These are phyloP conservation scores for Graphium sp. DNA, from an alignment of 2,329 filamentous ascomycete species.

Conservation along the genomic window DNA sequence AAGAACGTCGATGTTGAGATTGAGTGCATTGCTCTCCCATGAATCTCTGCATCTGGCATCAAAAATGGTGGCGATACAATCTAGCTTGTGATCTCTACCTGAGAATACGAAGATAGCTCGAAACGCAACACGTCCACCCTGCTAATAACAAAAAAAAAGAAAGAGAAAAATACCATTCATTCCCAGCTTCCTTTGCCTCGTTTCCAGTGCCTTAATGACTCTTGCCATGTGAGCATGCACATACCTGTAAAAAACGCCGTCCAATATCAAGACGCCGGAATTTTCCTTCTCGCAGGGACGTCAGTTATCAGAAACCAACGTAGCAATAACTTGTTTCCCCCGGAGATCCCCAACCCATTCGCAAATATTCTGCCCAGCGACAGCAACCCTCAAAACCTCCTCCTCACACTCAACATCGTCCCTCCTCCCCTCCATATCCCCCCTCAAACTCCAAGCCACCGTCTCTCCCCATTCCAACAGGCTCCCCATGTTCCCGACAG, in stretches of 20 bases:
- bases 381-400: conserved; percentile 5
- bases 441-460: conserved; percentile 8
- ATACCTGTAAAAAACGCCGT: too few species aligned
- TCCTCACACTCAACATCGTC: conserved; percentile 5
- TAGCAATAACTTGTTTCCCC: neutral
- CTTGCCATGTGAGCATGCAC: too few species aligned
- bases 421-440: conserved; percentile 5
- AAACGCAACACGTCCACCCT: neutral
- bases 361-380: conserved; percentile 10
- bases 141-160: conserved; percentile 2
- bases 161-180: conserved; percentile 3
- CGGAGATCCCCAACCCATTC: conserved; percentile 9
- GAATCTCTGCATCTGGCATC: conserved; percentile 7
- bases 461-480: conserved; percentile 14
- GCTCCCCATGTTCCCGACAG: conserved; percentile 12
- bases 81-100: neutral
- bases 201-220: conserved; percentile 2
- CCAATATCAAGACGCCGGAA: too few species aligned
- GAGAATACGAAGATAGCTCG: neutral
- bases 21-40: conserved; percentile 66
- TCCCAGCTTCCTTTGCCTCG: too few species aligned
- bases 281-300: neutral
- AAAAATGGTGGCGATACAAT: conserved; percentile 3
- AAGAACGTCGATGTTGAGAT: conserved; percentile 82
- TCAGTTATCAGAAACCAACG: conserved; percentile 1